Conservation (phyloP, 305 asterid species). For the Fraxinus baroniana region DNA sequence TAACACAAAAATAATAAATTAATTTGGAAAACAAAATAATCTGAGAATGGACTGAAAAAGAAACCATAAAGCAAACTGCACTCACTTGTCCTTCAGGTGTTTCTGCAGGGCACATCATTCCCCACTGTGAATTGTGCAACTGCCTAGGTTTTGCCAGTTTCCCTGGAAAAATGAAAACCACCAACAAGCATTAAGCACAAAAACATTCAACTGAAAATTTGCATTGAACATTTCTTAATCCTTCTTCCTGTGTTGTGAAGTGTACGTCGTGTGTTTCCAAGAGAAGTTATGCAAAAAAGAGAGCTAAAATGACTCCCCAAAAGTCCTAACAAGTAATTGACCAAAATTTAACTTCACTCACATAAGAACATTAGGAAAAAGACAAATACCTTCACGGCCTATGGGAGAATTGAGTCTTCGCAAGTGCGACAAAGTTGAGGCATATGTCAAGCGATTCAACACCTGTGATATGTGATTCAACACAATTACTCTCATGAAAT, state of each 20-base stretch:
- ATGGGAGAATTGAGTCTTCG: constrained; percentile 95
- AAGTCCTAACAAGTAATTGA: not conserved
- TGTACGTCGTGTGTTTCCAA: not conserved
- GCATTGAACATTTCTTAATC: not conserved
- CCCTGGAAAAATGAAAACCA: constrained; percentile 44
- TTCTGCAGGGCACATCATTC: constrained; percentile 99
- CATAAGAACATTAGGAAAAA: not conserved
- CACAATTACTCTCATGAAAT: constrained; percentile 16
- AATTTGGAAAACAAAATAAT: constrained; percentile 7
- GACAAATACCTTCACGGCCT: constrained; percentile 86
- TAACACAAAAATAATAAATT: constrained; percentile 20
- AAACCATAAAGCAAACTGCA: constrained; percentile 23
- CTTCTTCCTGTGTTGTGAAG: not conserved
- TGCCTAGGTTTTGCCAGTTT: constrained; percentile 99
- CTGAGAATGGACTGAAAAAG: constrained; percentile 3
- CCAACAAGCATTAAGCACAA: not conserved
- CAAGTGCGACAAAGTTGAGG: constrained; percentile 94
- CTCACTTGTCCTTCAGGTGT: constrained; percentile 99
- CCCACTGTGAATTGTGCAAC: constrained; percentile 99
- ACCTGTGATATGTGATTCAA: constrained; percentile 50
- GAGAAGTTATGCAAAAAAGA: not conserved
- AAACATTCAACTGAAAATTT: not conserved
- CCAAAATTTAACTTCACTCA: not conserved
- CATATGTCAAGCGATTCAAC: constrained; percentile 95
- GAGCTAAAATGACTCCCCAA: not conserved